Evolutionary conservation across 1,284 basidiomycete species (phyloP), one percentile per base, ranked within the genome.

Genomic region (Tilletia walkeri): DNA sequence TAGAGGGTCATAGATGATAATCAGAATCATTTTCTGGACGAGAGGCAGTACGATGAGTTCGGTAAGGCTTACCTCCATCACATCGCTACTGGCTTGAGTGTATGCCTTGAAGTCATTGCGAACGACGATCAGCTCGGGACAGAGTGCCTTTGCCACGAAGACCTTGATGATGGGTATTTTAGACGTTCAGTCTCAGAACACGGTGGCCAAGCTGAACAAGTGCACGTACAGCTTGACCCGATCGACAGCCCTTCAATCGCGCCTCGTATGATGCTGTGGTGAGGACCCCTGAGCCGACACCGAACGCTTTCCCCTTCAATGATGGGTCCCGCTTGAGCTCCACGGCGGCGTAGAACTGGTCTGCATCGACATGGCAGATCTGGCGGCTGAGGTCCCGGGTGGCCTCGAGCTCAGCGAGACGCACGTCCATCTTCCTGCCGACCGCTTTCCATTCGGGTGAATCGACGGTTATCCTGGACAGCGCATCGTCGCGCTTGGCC

Each of bases 91-190:
- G 16, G 78, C 78, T 24, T 71, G 71, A 5, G 76, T 75, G 74
- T 85, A 85, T 30, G 78, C 76, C 18, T 77, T 74, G 70, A 84
- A 83, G 69, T 85, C 73, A 68, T 81, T 82, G 68, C 79, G 78
- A 65, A 95, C 87, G 59, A 93, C 85, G 56, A 93, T 89, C n/a
- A 99, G 88, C 9, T 95, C 89, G 1, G 95, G 94, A 81, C 94
- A 98, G 9, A 99, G 88, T 79, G 93, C 95, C 85, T 90, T 91
- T 16, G 95, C 95, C 54, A 98, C 90, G 83, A 94, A 95, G 63
- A 63, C 59, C 59, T 63, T 34, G 18, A 38, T 24, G 20, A 20
- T 39, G 89, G 92, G 24, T 30, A 30, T 30, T 30, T 30, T 30
- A 88, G 79, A 81, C 81, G 84, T 84, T n/a, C 50, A 48, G 36